These are phyloP conservation scores for Patellifolia procumbens DNA, from an alignment of 179 eudicot species.

Conservation along the genomic window DNA sequence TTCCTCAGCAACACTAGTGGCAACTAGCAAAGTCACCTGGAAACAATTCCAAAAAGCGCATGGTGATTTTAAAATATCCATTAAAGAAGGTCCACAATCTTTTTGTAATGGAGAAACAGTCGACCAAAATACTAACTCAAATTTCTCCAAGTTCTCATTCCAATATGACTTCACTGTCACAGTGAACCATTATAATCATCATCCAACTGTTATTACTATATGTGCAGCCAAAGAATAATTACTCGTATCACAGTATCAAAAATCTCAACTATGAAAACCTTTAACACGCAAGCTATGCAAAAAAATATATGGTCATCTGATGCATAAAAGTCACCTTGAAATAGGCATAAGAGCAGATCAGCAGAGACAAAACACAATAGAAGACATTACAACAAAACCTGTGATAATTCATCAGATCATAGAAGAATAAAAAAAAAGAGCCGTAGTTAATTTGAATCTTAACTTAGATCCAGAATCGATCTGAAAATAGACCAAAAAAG, in stretches of 20 bases:
- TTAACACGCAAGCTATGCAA: not conserved
- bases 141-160: constrained; percentile 5
- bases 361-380: not conserved
- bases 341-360: not conserved
- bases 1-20: constrained; percentile 99
- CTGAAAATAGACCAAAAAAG: not conserved
- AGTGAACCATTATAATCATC: not conserved
- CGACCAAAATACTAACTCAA: not conserved
- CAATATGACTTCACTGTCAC: not conserved
- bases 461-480: not conserved
- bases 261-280: not conserved
- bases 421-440: not conserved
- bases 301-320: not conserved
- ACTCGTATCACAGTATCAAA: not conserved
- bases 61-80: constrained; percentile 8
- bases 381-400: not conserved
- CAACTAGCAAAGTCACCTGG: constrained; percentile 93
- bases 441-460: not conserved
- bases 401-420: not conserved
- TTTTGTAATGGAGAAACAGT: not conserved
- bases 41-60: constrained; percentile 17
- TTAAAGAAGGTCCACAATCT: not conserved
- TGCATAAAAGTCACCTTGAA: not conserved
- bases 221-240: not conserved
- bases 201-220: constrained; percentile 1